Base-by-base conservation (phyloP, 306 rosid genomes). In the Citrullus amarus region DNA sequence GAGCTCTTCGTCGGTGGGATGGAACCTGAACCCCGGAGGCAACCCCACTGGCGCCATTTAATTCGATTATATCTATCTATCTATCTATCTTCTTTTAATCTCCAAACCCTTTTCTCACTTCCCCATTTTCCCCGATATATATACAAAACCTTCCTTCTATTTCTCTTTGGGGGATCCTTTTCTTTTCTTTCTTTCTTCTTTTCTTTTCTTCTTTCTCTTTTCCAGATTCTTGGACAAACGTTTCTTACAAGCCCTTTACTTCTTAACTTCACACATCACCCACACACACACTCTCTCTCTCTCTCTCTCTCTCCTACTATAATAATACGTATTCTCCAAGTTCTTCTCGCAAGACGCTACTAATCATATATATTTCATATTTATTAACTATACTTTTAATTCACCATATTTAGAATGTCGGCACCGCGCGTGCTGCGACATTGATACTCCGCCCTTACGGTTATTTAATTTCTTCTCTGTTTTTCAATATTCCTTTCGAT, bases 11-110 rank as follows among this genome's bases (percentile, higher is more conserved):
- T 95, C 99, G 2, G 99, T 95, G 13, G 99, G 99, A 81, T 95
- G 99, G 82, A 95, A 95, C 85, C 99, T 86, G 80, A 95, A 95
- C 63, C 99, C 99, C n/a, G 99, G 99, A 79, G 99, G 99, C 84
- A 95, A 86, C 69, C 99, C 99, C 28, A 95, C 97, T 20, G 97
- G 95, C 70, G 97, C 93, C 99, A 95, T 53, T 53, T 43, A 32
- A 32, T 8, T 41, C 7, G 12, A 9, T 22, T 22, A 22, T 22
- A 22, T 22, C 22, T 22, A 22, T 22, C 22, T 22, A 22, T 2
- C 1, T 43, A 22, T 2, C 1, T 43, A 2, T 43, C 7, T 8
- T 43, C 7, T 3, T 43, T 43, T 43, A 43, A 43, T 43, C 9
- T 43, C 55, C 55, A 5, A 44, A 50, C 17, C 14, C 55, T 50